Base-by-base conservation (phyloP, 73 alveolate genomes). In the Uronychia setigera region DNA sequence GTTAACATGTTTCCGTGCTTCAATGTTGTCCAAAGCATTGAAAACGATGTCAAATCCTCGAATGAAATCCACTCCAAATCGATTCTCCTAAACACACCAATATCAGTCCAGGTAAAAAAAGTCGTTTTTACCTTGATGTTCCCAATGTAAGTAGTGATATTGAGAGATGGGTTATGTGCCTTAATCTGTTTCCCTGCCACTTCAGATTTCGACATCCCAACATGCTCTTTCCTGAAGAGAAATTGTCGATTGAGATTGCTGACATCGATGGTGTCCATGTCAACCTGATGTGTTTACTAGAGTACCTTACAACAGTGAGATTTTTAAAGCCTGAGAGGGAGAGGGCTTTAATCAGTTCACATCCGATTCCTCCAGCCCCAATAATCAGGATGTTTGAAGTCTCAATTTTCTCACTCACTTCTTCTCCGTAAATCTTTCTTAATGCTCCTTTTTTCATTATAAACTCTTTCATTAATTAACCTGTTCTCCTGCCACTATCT, bases 311-410 rank as follows among this genome's bases (percentile, higher is more conserved):
- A 27, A 87, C 92, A 82, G 98, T 82, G 30, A 95, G 93, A 75
- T 97, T 89, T 79, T 88, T 90, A 67, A 97, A 92, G 57, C 99
- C 99, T 28, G 96, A 85, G 79, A 99, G 75, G 33, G 99, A 99
- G 82, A 98, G 95, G 75, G 92, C 92, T 81, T 99, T 99, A 60
- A 99, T 81, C 27, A 98, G 91, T 82, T 99, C 99, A 92, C 99
- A 99, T 31, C 99, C 99, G n/a, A 99, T 96, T n/a, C 99, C 99
- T 26, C 99, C 99, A n/a, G 99, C 99, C 26, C 99, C 99, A n/a
- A 99, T 99, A 28, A 99, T 99, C 76, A 99, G 95, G 29, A 98
- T 87, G 34, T 96, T 96, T 35, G 96, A n/a, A n/a, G n/a, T n/a
- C n/a, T n/a, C n/a, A n/a, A n/a, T n/a, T n/a, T n/a, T n/a, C n/a